Conservation (phyloP, 108 stramenopile species). For the Skeletonema potamos region DNA sequence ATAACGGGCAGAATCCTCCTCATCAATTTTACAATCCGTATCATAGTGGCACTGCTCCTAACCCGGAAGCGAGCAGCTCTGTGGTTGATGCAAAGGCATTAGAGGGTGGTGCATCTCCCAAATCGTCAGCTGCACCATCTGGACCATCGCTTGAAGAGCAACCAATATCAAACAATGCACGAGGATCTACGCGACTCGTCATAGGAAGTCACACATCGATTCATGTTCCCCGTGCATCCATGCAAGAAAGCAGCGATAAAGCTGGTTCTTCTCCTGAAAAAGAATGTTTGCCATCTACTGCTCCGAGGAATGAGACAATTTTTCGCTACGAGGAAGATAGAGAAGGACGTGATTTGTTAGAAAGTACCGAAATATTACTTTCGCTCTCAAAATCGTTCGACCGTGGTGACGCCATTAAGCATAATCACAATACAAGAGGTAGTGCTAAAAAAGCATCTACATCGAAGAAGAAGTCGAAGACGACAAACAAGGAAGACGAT, state of each 20-base stretch:
- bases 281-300: slow-evolving; percentile 26
- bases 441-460: background rate
- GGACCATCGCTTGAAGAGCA: background rate
- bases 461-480: background rate
- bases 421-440: slow-evolving; percentile 3
- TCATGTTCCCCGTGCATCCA: slow-evolving; percentile 60
- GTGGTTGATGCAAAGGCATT: background rate
- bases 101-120: background rate
- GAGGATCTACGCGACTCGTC: background rate
- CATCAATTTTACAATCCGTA: background rate
- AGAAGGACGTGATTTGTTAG: background rate
- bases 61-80: background rate
- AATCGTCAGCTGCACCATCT: background rate
- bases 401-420: background rate
- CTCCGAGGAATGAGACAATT: slow-evolving; percentile 14
- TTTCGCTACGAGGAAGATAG: slow-evolving; percentile 32
- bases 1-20: background rate
- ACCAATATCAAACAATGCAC: background rate
- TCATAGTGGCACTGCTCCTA: background rate
- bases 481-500: background rate
- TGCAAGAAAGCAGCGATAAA: slow-evolving; percentile 2
- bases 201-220: slow-evolving; percentile 77
- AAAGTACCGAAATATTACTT: slow-evolving; percentile 29
- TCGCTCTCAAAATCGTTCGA: slow-evolving; percentile 41
- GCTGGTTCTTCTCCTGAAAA: background rate